These are phyloP conservation scores for Podila epigama DNA, from an alignment of 192 early-diverging fungal species.

Conservation along the genomic window DNA sequence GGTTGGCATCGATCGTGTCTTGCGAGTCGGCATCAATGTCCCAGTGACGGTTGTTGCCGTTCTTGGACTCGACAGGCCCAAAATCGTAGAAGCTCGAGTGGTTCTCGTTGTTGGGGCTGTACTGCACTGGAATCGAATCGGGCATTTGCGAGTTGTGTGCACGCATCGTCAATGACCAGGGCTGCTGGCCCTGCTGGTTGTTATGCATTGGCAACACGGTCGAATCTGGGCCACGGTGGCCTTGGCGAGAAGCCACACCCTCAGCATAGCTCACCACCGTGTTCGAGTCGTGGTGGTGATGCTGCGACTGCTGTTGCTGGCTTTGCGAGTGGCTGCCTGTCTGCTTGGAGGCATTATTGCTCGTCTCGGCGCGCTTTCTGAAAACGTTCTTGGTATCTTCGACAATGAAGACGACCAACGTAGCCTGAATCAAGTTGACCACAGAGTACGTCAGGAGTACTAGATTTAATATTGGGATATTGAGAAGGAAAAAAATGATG, in stretches of 20 bases:
- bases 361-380: constrained; percentile 26
- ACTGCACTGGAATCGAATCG: constrained; percentile 19
- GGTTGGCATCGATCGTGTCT: constrained; percentile 20
- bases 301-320: constrained; percentile 6
- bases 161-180: constrained; percentile 42
- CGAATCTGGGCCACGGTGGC: background rate
- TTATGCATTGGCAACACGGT: background rate
- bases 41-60: constrained; percentile 8
- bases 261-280: constrained; percentile 25
- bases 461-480: background rate
- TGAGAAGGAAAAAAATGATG: background rate
- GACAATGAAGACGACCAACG: constrained; percentile 33
- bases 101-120: constrained; percentile 3
- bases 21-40: constrained; percentile 30
- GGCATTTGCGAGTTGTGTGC: constrained; percentile 9
- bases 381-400: constrained; percentile 44
- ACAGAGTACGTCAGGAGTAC: constrained; percentile 43
- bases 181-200: constrained; percentile 1
- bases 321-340: no score
- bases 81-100: constrained; percentile 18
- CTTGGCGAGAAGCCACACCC: constrained; percentile 14
- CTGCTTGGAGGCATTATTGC: constrained; percentile 16
- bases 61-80: constrained; percentile 7
- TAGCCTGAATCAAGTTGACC: constrained; percentile 41
- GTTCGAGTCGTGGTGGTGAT: background rate